Evolutionary conservation across 2,329 filamentous ascomycete species (phyloP), one percentile per base, ranked within the genome.

Genomic region (Aspergillus sp.): DNA sequence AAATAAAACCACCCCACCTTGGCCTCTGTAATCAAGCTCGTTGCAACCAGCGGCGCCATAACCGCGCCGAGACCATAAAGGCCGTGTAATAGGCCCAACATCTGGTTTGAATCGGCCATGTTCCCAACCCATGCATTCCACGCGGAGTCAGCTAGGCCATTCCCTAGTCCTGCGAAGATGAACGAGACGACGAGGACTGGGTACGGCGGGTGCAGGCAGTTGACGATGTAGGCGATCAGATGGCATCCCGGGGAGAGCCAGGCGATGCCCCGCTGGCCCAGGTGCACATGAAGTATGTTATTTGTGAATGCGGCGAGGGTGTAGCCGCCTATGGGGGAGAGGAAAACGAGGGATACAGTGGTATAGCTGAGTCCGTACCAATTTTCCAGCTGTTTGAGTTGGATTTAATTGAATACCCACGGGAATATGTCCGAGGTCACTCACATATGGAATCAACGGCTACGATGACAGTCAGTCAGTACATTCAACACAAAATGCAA

Each of bases 61-160:
- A 88, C 87, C 1, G 86, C 90, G 0, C 90, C 90, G 0, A 88
- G 68, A 0, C 89, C 89, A 67, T 91, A 93, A n/a, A 85, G 81
- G 0, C 85, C 88, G 70, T 93, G 89, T 17, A 93, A 71, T 46
- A 92, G 79, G 1, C 90, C 89, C 0, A 91, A 79, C 1, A 93
- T 77, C 68, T 92, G 86, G 68, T 93, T 92, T 7, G 88, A 83
- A 57, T 85, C 83, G 12, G 84, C 80, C 86, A 93, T 89, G 65
- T 87, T 88, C 11, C 90, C 90, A 19, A 86, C 80, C 82, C 82
- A 86, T 0, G 83, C 82, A 65, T 83, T 84, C 79, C 83, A 86
- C 5, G 80, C 84, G 0, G 83, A 82, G 64, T 86, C 76, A 13
- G 73, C 71, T 2, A 77, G 61, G 0, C 76, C 77, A 48, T 77